Conservation (phyloP, 2,329 filamentous ascomycete genomes). For the Arthrocladium fulminans region DNA sequence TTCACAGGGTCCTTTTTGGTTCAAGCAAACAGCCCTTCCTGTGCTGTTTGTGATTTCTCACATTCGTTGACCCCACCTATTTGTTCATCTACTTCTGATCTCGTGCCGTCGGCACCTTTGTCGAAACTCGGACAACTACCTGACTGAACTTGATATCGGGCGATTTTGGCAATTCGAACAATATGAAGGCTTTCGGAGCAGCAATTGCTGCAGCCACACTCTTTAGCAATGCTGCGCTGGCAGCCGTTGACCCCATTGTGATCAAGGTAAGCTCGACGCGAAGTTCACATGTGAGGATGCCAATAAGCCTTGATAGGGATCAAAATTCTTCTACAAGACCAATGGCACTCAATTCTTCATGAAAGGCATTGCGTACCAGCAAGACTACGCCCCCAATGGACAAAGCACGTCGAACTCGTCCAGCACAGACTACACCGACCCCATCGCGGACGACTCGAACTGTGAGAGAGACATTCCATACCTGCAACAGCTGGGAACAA, state of each 20-base stretch:
- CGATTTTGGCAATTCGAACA: not conserved
- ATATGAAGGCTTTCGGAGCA: constrained; percentile 23
- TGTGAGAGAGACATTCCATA: constrained; percentile 84
- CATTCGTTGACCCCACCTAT: not conserved
- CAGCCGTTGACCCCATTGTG: constrained; percentile 47
- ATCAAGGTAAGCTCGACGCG: constrained; percentile 50
- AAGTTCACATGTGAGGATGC: constrained; percentile 4
- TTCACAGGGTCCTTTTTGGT: not conserved
- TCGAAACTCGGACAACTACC: not conserved
- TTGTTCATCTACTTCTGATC: not conserved
- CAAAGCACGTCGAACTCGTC: constrained; percentile 30
- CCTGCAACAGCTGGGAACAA: constrained; percentile 70
- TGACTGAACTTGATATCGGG: not conserved
- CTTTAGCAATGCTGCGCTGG: constrained; percentile 15
- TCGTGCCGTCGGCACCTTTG: constrained; percentile 5
- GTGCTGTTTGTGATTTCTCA: not conserved
- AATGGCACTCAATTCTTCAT: constrained; percentile 76
- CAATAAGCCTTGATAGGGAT: constrained; percentile 44
- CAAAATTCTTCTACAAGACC: constrained; percentile 84
- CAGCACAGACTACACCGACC: constrained; percentile 62
- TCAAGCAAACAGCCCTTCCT: not conserved
- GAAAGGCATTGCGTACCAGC: constrained; percentile 91
- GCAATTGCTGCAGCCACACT: constrained; percentile 20
- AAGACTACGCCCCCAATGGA: constrained; percentile 52
- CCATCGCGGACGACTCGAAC: constrained; percentile 59